These are phyloP conservation scores for Blastocystis sp. DNA, from an alignment of 352 stramenopile species.

Conservation along the genomic window DNA sequence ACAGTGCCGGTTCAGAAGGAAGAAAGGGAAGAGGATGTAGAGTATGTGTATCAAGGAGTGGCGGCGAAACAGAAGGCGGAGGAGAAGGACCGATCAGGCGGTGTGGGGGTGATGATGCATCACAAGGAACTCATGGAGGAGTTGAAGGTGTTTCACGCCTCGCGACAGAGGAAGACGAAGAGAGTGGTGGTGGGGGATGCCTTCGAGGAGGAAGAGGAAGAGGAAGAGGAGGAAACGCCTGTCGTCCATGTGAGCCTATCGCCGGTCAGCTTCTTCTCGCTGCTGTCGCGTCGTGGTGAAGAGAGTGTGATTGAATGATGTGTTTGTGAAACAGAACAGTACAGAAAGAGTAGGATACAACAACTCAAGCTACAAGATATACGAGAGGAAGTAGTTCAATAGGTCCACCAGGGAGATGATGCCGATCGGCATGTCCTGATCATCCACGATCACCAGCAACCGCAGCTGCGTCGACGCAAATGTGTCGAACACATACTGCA, in stretches of 20 bases:
- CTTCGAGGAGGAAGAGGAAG: not conserved
- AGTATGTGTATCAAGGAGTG: slow-evolving; percentile 49
- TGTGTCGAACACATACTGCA: slow-evolving; percentile 65
- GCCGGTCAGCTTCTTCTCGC: slow-evolving; percentile 5
- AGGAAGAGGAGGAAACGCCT: not conserved
- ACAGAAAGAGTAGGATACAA: slow-evolving; percentile 20
- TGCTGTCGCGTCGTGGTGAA: not conserved
- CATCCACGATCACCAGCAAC: slow-evolving; percentile 60
- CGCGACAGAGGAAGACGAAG: not conserved
- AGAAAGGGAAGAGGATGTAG: not conserved
- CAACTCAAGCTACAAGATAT: slow-evolving; percentile 45
- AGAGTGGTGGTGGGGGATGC: not conserved
- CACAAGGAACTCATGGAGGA: not conserved
- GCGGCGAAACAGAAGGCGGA: not conserved
- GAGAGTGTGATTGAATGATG: not conserved
- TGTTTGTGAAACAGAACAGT: slow-evolving; percentile 12
- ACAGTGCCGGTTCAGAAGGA: not conserved
- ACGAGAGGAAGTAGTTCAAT: slow-evolving; percentile 56
- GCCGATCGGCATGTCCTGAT: slow-evolving; percentile 58
- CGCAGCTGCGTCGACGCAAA: slow-evolving; percentile 50
- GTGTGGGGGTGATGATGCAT: not conserved
- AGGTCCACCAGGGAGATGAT: slow-evolving; percentile 60
- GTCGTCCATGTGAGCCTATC: not conserved
- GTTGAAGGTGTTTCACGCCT: not conserved
- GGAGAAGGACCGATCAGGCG: not conserved